Base-by-base conservation (phyloP, 2,329 filamentous ascomycete species). In the Remersonia thermophila region DNA sequence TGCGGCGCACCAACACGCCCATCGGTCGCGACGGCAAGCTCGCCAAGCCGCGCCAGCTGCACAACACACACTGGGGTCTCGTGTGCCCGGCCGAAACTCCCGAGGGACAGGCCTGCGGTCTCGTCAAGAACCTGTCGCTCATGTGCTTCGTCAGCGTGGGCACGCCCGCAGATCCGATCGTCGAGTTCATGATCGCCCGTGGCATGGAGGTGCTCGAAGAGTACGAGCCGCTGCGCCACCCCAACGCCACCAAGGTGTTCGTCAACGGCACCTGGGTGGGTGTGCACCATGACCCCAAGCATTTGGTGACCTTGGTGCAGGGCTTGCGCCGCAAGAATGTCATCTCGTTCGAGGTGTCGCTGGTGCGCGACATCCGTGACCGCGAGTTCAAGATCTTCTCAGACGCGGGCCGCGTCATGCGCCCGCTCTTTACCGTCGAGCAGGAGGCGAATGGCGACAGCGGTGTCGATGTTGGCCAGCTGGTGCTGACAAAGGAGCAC, bases 111-210 rank as follows among this genome's bases (percentile, higher is more conserved):
- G 91, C 91, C 60, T 98, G 91, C 65, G 91, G 91, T 63, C 67
- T 98, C 46, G 91, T 98, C 60, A 98, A 98, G 69, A 98, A 98
- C 54, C 55, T 98, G 55, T 87, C 91, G 5, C 69, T 98, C 35
- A 96, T 98, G 89, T 96, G 91, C 55, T 95, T 93, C 52, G 87
- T 98, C 54, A 95, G 86, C 52, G 87, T 96, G 33, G 89, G 89
- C 51, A 93, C 86, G 20, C 85, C 87, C 12, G 83, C 83, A 13
- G 82, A 89, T 39, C 87, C 89, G 2, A 82, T 96, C 49, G 77
- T 89, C 27, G 84, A 94, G 50, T 98, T 93, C 64, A 91, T 98
- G 84, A 83, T 89, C 48, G 82, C 89, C 48, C 72, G 87, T 46
- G 87, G 89, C 52, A 95, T 98, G 85, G 89, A 96, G 54, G 76